Evolutionary conservation across 768 basidiomycete genomes (phyloP), one percentile per base, ranked within the genome.

Genomic region (Omphalotus guepiniiformis): DNA sequence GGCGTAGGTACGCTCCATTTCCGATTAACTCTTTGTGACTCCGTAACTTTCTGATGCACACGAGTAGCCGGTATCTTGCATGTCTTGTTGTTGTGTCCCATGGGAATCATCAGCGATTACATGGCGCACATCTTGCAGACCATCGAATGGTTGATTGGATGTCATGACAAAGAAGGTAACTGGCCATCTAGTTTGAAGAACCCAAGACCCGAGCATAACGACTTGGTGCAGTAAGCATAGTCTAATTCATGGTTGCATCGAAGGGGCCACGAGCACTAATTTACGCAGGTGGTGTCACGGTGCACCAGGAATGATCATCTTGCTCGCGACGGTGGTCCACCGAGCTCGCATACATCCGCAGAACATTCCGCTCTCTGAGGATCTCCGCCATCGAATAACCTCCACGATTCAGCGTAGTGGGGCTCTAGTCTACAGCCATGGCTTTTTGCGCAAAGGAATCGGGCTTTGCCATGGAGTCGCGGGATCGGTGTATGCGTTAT

Each of bases 381-480:
- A 52, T 13, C 55, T 71, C 8, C 48, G 54, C 29, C 50, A 55
- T 1, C 65, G 58, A 13, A 53, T 74, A 2, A 50, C 58, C 11
- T 47, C 53, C 3, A 62, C 78, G 2, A 53, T 78, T 1, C 56
- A 60, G 12, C 64, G 62, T 9, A 77, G 69, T 11, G 74, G 72
- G 6, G 56, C 57, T 1, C 54, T 77, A 7, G 69, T 79, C 12
- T 79, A 80, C 53, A 55, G 62, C 7, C 66, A 63, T 5, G 80
- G 80, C 0, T 55, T 80, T 6, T 66, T 80, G 15, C 67, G 68
- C 3, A 82, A 82, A 57, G 80, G 80, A 9, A 61, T 80, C n/a
- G 79, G 80, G 0, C 63, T 82, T 9, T 82, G 80, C 55, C 79
- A 82, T 52, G 80, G 80, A 4, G 69, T 76, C 4, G 76, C 68